Conservation (phyloP, 306 rosid species). For the Vigna trinervia region DNA sequence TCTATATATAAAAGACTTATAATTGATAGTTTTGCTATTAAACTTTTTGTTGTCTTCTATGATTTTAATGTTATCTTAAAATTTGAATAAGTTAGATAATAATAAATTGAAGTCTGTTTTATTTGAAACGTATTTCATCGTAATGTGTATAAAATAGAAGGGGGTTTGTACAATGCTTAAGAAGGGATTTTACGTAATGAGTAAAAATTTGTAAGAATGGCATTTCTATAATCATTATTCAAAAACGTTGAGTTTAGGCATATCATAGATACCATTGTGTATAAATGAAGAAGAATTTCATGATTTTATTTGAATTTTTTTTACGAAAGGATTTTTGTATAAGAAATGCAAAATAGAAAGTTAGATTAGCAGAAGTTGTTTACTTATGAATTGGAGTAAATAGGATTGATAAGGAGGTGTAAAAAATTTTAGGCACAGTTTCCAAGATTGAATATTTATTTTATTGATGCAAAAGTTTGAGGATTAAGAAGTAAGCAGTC, state of each 20-base stretch:
- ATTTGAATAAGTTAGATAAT: neutral
- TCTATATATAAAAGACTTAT: neutral
- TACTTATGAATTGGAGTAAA: neutral
- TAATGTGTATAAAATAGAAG: neutral
- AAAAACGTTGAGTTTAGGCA: neutral
- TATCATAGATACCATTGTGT: neutral
- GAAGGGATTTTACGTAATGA: neutral
- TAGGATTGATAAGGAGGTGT: constrained; percentile 25
- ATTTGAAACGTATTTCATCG: neutral
- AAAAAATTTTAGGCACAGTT: neutral
- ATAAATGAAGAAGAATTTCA: neutral
- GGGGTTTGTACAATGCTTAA: neutral
- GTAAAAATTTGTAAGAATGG: neutral
- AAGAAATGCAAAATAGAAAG: neutral
- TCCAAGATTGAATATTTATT: constrained; percentile 15
- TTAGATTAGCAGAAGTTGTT: neutral
- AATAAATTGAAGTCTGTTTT: neutral
- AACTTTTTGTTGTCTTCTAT: neutral
- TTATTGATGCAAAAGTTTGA: neutral
- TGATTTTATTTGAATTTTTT: neutral
- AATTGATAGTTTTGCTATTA: neutral
- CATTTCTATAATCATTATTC: neutral
- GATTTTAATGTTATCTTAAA: neutral
- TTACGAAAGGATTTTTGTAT: neutral
- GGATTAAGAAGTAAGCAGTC: constrained; percentile 9